Conservation (phyloP, 768 basidiomycete species). For the Boletus subcaerulescens region DNA sequence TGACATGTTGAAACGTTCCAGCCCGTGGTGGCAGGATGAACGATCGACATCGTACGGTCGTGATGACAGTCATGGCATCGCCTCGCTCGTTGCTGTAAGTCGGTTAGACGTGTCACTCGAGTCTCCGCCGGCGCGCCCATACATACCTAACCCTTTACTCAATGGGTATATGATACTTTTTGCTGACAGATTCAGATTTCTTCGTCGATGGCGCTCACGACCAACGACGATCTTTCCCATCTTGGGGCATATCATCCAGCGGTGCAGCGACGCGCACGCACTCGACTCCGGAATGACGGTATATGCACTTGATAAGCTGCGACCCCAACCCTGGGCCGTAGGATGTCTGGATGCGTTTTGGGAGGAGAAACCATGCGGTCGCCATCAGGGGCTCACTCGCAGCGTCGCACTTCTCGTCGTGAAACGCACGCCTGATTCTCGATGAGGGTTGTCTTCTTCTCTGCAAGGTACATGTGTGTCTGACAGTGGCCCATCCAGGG, state of each 20-base stretch:
- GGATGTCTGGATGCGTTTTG: no score
- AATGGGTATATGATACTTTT: neutral
- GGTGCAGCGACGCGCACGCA: neutral
- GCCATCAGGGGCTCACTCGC: no score
- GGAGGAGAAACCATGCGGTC: no score
- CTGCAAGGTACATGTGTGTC: no score
- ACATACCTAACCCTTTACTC: no score
- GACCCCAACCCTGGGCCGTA: neutral
- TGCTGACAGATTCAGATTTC: neutral
- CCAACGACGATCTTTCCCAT: constrained; percentile 7
- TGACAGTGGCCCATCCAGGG: no score
- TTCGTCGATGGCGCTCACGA: neutral
- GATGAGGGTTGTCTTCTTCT: no score
- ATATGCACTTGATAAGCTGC: neutral
- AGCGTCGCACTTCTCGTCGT: no score
- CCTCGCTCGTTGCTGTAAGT: neutral
- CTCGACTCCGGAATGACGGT: neutral
- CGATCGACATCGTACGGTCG: neutral
- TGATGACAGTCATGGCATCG: constrained; percentile 1
- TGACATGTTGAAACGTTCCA: neutral
- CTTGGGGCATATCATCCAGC: neutral
- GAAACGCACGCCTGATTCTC: no score
- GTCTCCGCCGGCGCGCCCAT: no score
- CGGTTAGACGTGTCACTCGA: neutral
- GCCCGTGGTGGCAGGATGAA: neutral